These are phyloP conservation scores for Datura wrightii DNA, from an alignment of 257 asterid species.

Conservation along the genomic window DNA sequence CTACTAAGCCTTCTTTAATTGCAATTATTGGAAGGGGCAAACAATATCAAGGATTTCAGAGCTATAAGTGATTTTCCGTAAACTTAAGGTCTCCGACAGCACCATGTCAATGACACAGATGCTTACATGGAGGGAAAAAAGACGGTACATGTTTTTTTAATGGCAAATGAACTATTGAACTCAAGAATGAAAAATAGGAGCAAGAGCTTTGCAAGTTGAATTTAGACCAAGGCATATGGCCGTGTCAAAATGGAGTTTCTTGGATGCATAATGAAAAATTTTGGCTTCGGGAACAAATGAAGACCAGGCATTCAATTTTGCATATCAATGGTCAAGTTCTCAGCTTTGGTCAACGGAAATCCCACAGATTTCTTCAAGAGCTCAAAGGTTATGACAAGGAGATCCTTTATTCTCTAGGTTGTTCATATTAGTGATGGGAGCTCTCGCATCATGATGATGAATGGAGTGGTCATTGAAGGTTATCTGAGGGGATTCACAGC, in stretches of 20 bases:
- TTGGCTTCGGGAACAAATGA: not conserved
- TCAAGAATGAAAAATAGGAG: not conserved
- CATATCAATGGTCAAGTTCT: conserved; percentile 10
- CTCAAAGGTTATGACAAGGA: not conserved
- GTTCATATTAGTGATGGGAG: not conserved
- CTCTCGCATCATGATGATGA: conserved; percentile 6
- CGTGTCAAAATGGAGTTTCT: not conserved
- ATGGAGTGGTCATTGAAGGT: not conserved
- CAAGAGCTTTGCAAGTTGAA: not conserved
- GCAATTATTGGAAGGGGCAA: not conserved
- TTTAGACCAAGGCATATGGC: not conserved
- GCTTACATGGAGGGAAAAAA: not conserved
- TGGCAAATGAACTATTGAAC: not conserved
- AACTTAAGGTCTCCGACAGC: not conserved
- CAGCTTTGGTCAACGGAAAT: not conserved
- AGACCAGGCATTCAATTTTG: not conserved
- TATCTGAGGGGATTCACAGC: not conserved
- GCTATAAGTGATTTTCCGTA: not conserved
- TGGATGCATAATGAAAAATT: not conserved
- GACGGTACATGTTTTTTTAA: not conserved
- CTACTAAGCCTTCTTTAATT: not conserved
- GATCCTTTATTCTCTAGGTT: not conserved
- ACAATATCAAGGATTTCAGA: conserved; percentile 23
- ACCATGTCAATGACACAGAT: not conserved
- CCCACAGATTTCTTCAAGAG: not conserved